Evolutionary conservation across 1,284 basidiomycete genomes (phyloP), one percentile per base, ranked within the genome.

Genomic region (Sutorius eximius): DNA sequence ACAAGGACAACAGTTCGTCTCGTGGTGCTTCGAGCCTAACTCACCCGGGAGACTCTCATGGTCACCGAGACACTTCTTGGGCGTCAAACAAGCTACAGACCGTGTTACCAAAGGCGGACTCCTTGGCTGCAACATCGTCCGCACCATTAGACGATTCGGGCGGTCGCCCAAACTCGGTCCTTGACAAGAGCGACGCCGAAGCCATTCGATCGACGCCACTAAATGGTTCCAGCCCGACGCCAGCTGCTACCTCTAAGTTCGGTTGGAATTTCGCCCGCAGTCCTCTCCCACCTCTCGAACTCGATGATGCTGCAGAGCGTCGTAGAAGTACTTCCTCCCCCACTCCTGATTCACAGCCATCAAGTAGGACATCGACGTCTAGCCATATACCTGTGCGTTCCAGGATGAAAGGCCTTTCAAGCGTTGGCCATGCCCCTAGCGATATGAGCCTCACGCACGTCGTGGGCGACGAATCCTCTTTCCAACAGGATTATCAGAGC

Each of bases 321-420:
- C 64, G 51, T 29, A 56, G 37, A 52, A 53, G 49, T 33, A 55
- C 48, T 44, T 54, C 57, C 1, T 63, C 70, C 9, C 64, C 66
- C 9, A 53, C 61, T 10, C 61, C 60, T 29, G 50, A 46, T 63
- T 32, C 71, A 16, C 64, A 60, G 7, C 64, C 71, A 38, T 62
- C 68, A 5, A 65, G 64, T 53, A 63, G 62, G 46, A 50, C 64
- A 24, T 58, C 67, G 1, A 64, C 57, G 16, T 60, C 62, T 13
- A 80, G 78, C 51, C 71, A 75, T 30, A 79, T 83, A 49, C 80
- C 80, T n/a, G 70, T 80, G 5, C 71, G 73, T 16, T 73, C 77
- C 12, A 70, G 73, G 11, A 51, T 59, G 45, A 72, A 65, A 56
- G 58, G 45, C 5, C 57, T 57, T 38, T 56, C 57, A 10, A 52